Evolutionary conservation across 345 rosid genomes (phyloP).

Genomic region (Corchorus olitorius): DNA sequence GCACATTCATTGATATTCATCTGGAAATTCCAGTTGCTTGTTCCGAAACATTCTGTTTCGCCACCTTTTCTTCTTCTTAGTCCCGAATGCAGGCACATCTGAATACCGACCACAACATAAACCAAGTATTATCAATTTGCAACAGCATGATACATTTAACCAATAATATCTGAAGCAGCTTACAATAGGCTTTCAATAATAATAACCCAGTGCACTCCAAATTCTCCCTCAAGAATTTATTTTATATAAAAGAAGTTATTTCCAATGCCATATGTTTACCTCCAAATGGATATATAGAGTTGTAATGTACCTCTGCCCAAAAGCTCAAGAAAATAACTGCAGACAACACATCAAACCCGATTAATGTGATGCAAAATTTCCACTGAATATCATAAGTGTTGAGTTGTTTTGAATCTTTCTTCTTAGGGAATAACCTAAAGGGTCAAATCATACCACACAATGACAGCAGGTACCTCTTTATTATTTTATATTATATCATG

Average conservation of each 20-base stretch:
- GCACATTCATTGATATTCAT: slow-evolving; percentile 32
- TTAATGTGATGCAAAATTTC: neutral
- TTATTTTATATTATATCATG: neutral
- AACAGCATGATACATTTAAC: neutral
- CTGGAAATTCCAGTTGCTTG: slow-evolving; percentile 34
- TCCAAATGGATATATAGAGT: slow-evolving; percentile 53
- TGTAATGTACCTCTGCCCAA: slow-evolving; percentile 73
- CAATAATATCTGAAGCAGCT: neutral
- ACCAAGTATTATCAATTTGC: slow-evolving; percentile 5
- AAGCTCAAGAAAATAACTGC: slow-evolving; percentile 64
- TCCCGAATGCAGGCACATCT: slow-evolving; percentile 46
- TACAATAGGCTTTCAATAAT: neutral
- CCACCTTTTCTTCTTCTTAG: slow-evolving; percentile 54
- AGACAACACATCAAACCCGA: slow-evolving; percentile 4
- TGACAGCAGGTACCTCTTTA: neutral
- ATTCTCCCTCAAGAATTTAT: neutral
- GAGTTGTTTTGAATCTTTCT: neutral
- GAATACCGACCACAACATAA: slow-evolving; percentile 17
- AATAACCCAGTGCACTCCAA: neutral
- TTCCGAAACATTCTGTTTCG: slow-evolving; percentile 40
- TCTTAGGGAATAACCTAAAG: neutral
- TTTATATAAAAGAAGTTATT: neutral
- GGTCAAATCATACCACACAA: neutral
- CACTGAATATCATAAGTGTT: neutral
- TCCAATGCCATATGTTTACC: slow-evolving; percentile 30